phyloP scores from a whole-genome alignment of 2,329 filamentous ascomycete genomes.

The Aspergillus uvarum region DNA sequence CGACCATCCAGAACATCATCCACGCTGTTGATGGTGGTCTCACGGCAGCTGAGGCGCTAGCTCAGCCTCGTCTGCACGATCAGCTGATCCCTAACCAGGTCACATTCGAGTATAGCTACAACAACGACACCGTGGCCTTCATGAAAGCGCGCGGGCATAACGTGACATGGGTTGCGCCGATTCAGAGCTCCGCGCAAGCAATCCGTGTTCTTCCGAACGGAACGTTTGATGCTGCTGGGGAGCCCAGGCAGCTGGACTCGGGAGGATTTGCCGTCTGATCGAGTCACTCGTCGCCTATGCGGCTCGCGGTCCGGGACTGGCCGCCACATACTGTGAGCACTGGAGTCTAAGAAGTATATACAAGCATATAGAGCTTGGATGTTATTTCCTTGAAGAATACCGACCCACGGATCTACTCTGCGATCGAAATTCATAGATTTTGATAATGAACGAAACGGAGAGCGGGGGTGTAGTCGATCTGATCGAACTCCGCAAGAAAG shows the following conservation, averaged over 20 bases:
- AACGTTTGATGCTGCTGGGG: slow-evolving; percentile 73
- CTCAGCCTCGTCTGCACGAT: slow-evolving; percentile 71
- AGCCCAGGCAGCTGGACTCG: slow-evolving; percentile 71
- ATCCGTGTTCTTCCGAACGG: slow-evolving; percentile 63
- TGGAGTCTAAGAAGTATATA: not conserved
- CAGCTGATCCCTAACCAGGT: slow-evolving; percentile 73
- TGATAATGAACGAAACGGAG: too few species aligned
- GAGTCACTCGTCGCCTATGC: not conserved
- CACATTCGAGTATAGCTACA: slow-evolving; percentile 67
- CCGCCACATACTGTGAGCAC: not conserved
- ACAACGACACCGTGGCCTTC: slow-evolving; percentile 62
- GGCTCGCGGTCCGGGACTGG: not conserved
- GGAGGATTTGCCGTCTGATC: slow-evolving; percentile 59
- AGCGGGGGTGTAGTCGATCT: too few species aligned
- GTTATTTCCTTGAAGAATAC: not conserved
- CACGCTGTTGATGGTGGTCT: slow-evolving; percentile 67
- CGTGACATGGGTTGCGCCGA: slow-evolving; percentile 65
- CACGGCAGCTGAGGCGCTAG: slow-evolving; percentile 62
- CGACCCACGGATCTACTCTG: not conserved
- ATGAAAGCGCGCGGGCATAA: slow-evolving; percentile 68
- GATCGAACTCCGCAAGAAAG: too few species aligned
- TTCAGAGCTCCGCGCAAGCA: slow-evolving; percentile 69
- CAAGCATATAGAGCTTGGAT: not conserved
- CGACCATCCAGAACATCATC: slow-evolving; percentile 72
- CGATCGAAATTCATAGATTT: not conserved